Base-by-base conservation (phyloP, 345 rosid genomes). In the Euphorbia lathyris region DNA sequence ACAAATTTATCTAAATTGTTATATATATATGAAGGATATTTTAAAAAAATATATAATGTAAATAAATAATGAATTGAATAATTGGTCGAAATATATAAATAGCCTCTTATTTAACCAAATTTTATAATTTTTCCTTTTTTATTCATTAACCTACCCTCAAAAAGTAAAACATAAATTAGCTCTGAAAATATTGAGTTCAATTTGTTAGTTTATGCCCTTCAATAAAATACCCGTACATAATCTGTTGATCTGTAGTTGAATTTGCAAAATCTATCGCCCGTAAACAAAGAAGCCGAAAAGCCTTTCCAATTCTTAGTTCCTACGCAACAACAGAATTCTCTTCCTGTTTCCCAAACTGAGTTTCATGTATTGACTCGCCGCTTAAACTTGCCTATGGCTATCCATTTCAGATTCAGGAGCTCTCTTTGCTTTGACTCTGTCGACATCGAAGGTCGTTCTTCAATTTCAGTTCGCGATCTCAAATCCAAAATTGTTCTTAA, bases 331-430 rank as follows among this genome's bases (percentile, higher is more conserved):
- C 27, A 0, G 12, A 63, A 13, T 47, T 63, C 13, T 27, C 67
- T 43, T 16, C 32, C 34, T 13, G 32, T 12, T 13, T 23, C 20
- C 6, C 67, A 11, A 63, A 14, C 20, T n/a, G 53, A 25, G 53
- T 57, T 20, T 36, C 13, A 60, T 60, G 64, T 19, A 27, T 66
- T 20, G 43, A 67, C 29, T 59, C 29, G 30, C 43, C 17, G 53
- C 9, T 22, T 63, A 38, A 4, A 63, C 74, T 62, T 25, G 5
- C 17, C 3, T 58, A 83, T 83, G 86, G 66, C 83, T 10, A 57
- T 83, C 16, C 80, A 78, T 7, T 83, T 75, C 73, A 77, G 78
- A 76, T 80, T 83, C 78, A 63, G 86, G 69, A 83, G 83, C 78
- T 72, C 80, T 23, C 40, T 59, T 53, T 38, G 67, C 56, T 80